Evolutionary conservation across 2,329 filamentous ascomycete genomes (phyloP), one percentile per base, ranked within the genome.

Genomic region (Ophiobolus disseminans): DNA sequence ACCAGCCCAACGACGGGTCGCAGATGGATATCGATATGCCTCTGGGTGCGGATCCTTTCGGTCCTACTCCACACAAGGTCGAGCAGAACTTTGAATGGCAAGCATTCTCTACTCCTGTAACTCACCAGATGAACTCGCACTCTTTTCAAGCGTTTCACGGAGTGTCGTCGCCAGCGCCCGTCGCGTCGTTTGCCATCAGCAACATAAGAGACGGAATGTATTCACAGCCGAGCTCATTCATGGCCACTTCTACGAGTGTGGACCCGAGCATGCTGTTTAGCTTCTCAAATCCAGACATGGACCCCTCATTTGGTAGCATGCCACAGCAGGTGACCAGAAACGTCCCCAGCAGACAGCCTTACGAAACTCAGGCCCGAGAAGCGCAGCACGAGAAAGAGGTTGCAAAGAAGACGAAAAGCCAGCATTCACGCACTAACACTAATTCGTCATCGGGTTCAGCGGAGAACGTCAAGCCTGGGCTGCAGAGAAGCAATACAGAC

Each of bases 231-330:
- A 65, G 35, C 45, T 72, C 70, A 6, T 73, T 73, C 40, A 55
- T 68, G 14, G 64, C 71, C 14, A 70, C 70, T 5, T 69, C 73
- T 17, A 66, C 72, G 14, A 72, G 73, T 22, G 77, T 81, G 8
- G 73, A 82, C 54, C 78, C 79, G 11, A 80, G 70, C 37, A 70
- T 81, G 62, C 60, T 78, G 3, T 75, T 76, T 50, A 76, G 75
- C 53, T 76, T 76, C 44, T 68, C 68, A 11, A 63, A 53, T 40
- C 60, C 62, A 26, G 60, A 64, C 13, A 56, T 64, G 34, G 49
- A 53, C 19, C 43, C 59, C 13, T 72, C 69, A 2, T 71, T 72
- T 47, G 60, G 60, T 23, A 63, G 38, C 13, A 59, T 66, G 34
- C 57, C 55, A 22, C 64, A 62, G 20, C 60, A 58, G 40, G 54